Evolutionary conservation across 192 early-diverging fungal genomes (phyloP).

Genomic region (Pecoramyces ruminantium): DNA sequence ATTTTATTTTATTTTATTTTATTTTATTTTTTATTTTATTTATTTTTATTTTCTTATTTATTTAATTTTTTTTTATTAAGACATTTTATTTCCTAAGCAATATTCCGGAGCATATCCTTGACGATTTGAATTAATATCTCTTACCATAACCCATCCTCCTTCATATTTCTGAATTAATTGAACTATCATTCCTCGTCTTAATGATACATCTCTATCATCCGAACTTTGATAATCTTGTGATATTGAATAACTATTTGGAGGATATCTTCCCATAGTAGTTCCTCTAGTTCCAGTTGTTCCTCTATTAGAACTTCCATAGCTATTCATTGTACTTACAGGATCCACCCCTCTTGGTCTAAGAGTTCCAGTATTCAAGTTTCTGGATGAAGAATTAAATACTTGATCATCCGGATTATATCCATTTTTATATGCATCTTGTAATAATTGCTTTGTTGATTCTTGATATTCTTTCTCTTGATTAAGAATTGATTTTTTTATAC

Average conservation of each 20-base stretch:
- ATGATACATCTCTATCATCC: not conserved
- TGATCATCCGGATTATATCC: not conserved
- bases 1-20: too few species aligned
- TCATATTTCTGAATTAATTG: not conserved
- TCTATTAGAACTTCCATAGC: not conserved
- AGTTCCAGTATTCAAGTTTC: not conserved
- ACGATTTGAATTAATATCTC: not conserved
- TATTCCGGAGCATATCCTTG: not conserved
- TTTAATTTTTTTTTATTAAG: not conserved
- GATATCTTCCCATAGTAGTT: not conserved
- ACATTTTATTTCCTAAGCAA: not conserved
- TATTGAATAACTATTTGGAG: not conserved
- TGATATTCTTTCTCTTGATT: not conserved
- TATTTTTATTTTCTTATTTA: too few species aligned
- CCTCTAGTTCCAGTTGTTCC: not conserved
- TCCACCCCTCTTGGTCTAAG: not conserved
- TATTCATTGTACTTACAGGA: not conserved
- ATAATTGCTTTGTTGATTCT: not conserved
- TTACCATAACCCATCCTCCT: not conserved
- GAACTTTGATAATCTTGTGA: not conserved
- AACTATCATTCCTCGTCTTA: not conserved
- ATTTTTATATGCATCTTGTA: not conserved
- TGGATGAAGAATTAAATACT: not conserved
- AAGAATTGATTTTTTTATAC: not conserved
- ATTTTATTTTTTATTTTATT: too few species aligned